Conservation (phyloP, 2,329 filamentous ascomycete species). For the Fusarium phyllophilum region DNA sequence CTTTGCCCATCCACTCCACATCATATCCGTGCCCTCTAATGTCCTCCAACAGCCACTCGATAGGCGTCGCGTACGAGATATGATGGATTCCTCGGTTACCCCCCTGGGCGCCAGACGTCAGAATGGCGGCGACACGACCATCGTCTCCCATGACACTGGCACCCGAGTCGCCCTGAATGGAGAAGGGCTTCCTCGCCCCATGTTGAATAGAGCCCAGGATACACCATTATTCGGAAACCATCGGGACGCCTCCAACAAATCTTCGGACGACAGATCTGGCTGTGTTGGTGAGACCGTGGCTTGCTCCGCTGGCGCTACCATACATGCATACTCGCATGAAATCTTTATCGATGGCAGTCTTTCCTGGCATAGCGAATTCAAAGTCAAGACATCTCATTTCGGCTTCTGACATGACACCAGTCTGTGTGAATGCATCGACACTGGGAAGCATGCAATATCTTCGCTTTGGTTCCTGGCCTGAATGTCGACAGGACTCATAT, state of each 20-base stretch:
- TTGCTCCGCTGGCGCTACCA: background rate
- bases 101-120: background rate
- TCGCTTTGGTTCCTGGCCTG: background rate
- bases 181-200: fast-evolving
- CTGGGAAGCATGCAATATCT: no score
- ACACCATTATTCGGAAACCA: slow-evolving; percentile 12
- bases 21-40: background rate
- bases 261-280: background rate
- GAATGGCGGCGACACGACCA: background rate
- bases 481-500: fast-evolving
- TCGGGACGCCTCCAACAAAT: no score
- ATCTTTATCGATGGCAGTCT: background rate
- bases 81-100: background rate
- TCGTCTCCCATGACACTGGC: background rate
- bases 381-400: background rate
- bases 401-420: background rate
- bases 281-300: background rate
- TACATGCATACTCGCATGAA: background rate
- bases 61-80: slow-evolving; percentile 2
- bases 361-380: fast-evolving
- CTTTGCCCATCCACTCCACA: background rate
- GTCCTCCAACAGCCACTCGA: slow-evolving; percentile 20
- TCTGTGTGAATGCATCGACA: no score
- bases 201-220: background rate
- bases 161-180: background rate